A percentile compares a stretch with the other conserved stretches of the same genome.
Conservation (phyloP, 768 basidiomycete genomes). For the Postia placenta region DNA sequence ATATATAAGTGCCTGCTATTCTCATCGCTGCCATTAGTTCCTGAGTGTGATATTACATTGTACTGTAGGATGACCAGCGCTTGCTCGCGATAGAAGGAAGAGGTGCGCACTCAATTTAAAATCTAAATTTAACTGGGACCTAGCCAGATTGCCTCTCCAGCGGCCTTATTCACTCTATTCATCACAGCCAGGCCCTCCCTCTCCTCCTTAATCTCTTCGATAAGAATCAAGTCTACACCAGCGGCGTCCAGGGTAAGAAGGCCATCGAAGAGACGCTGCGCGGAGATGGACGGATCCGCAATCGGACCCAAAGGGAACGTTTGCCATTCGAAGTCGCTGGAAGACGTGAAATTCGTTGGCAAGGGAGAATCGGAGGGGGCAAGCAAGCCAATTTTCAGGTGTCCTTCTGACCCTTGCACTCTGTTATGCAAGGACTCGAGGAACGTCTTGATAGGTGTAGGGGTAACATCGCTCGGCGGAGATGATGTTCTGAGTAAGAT, state of each 20-base stretch:
- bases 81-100: too few species aligned
- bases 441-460: conserved; percentile 30
- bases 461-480: conserved; percentile 31
- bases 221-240: conserved; percentile 75
- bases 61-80: too few species aligned
- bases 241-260: conserved; percentile 71
- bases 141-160: conserved; percentile 42
- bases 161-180: conserved; percentile 91
- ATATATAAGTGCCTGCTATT: too few species aligned
- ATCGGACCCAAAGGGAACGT: conserved; percentile 42
- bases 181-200: conserved; percentile 89
- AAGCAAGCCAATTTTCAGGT: conserved; percentile 62
- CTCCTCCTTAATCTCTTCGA: conserved; percentile 78
- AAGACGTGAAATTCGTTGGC: conserved; percentile 19
- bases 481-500: conserved; percentile 56
- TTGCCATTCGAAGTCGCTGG: conserved; percentile 44
- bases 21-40: too few species aligned
- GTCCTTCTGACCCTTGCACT: conserved; percentile 5
- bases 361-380: conserved; percentile 53
- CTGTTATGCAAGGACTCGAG: conserved; percentile 37
- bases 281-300: conserved; percentile 59
- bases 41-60: too few species aligned
- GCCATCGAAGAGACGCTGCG: conserved; percentile 83
- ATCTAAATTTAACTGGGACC: neutral
- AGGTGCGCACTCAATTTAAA: too few species aligned